A percentile compares a stretch with the other conserved stretches of the same genome.
Evolutionary conservation across 2,329 filamentous ascomycete species (phyloP).

Genomic region (Chrysoporthe cubensis): DNA sequence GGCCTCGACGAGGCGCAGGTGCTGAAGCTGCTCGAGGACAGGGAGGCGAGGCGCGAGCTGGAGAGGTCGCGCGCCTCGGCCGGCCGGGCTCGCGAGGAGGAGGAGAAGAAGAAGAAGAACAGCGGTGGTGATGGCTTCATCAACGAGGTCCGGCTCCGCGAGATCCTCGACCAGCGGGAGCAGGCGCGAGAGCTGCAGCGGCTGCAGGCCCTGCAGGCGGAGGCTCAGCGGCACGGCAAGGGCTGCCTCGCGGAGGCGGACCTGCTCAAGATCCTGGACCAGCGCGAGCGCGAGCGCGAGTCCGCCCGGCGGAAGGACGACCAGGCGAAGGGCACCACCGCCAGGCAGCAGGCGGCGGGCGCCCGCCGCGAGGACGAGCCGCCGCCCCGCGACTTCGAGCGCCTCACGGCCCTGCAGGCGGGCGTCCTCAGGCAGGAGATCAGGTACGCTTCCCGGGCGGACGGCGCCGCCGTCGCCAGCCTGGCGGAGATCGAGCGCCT

Average conservation of each 20-base stretch:
- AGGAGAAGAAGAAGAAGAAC: not conserved
- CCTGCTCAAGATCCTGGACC: constrained; percentile 7
- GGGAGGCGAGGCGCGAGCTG: constrained; percentile 2
- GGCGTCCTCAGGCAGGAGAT: not conserved
- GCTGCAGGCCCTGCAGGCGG: not conserved
- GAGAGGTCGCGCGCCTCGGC: not conserved
- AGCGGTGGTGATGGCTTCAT: not conserved
- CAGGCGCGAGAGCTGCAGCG: not conserved
- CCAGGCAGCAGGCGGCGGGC: not conserved
- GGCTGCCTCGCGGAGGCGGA: not conserved
- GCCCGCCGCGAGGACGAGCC: not conserved
- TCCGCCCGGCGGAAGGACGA: constrained; percentile 9
- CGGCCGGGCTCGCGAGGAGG: not conserved
- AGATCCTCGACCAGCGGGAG: constrained; percentile 10
- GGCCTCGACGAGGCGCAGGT: constrained; percentile 9
- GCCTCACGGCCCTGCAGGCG: constrained; percentile 6
- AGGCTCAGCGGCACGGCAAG: not conserved
- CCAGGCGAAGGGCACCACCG: not conserved
- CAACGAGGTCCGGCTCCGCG: constrained; percentile 1
- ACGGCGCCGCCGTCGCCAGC: not conserved
- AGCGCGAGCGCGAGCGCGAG: constrained; percentile 9
- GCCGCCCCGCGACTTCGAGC: not conserved
- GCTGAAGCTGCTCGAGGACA: constrained; percentile 14
- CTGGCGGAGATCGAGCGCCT: not conserved
- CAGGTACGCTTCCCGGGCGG: not conserved